Evolutionary conservation across 768 basidiomycete species (phyloP).

Genomic region (Boletellus ananiceps): DNA sequence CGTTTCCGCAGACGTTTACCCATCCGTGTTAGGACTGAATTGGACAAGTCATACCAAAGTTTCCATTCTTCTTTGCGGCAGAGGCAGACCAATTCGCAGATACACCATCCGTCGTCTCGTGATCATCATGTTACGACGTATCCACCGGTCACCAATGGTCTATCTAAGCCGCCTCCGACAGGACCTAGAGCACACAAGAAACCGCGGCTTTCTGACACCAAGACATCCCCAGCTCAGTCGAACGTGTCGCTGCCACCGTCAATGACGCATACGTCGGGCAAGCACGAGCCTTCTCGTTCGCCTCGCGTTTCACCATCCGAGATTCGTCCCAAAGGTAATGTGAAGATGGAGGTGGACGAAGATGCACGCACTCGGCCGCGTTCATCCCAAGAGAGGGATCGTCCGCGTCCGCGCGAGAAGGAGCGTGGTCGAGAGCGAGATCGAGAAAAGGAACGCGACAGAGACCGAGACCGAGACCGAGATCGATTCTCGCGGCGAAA

Average conservation of each 20-base stretch:
- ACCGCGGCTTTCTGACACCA: constrained; percentile 60
- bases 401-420: constrained; percentile 35
- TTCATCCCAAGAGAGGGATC: constrained; percentile 40
- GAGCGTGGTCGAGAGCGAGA: constrained; percentile 35
- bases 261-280: constrained; percentile 18
- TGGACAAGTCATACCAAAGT: constrained; percentile 73
- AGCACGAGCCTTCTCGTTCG: constrained; percentile 29
- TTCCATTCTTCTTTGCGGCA: constrained; percentile 45
- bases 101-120: constrained; percentile 39
- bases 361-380: constrained; percentile 42
- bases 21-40: constrained; percentile 51
- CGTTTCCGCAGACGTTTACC: constrained; percentile 10
- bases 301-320: constrained; percentile 28
- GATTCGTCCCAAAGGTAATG: constrained; percentile 22
- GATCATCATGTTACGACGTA: constrained; percentile 39
- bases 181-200: constrained; percentile 81
- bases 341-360: constrained; percentile 57
- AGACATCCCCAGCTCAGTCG: constrained; percentile 32
- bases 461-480: constrained; percentile 34
- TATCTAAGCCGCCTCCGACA: constrained; percentile 60
- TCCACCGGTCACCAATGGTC: constrained; percentile 29
- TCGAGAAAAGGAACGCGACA: constrained; percentile 33
- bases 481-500: constrained; percentile 40
- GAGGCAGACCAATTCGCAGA: constrained; percentile 28
- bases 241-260: constrained; percentile 27